Conservation (phyloP, 1,139 yeast genomes). For the Kurtzmaniella quercitrusa region DNA sequence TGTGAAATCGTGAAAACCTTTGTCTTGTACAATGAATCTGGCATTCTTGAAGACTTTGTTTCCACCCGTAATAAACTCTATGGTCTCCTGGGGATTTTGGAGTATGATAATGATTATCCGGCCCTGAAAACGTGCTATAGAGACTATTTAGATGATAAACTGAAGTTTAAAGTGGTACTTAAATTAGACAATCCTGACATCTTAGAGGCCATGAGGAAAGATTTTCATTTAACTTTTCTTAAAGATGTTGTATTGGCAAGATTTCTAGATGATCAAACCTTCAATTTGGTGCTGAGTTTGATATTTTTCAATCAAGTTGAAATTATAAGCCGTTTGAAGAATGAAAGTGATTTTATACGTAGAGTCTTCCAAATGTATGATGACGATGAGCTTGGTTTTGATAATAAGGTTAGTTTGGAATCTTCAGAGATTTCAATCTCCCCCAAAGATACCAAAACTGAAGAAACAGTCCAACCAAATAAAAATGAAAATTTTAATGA, state of each 20-base stretch:
- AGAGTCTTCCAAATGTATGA: slow-evolving; percentile 57
- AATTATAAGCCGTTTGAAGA: slow-evolving; percentile 62
- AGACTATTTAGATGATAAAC: slow-evolving; percentile 51
- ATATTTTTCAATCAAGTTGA: slow-evolving; percentile 68
- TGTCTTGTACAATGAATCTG: slow-evolving; percentile 66
- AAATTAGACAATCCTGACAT: slow-evolving; percentile 52
- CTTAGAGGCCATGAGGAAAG: slow-evolving; percentile 58
- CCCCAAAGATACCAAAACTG: too few species aligned
- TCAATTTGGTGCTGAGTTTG: slow-evolving; percentile 58
- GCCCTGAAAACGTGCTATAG: slow-evolving; percentile 75
- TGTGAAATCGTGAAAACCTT: slow-evolving; percentile 71
- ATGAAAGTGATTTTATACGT: slow-evolving; percentile 32
- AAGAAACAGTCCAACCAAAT: too few species aligned
- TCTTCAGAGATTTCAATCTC: background rate
- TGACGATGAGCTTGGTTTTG: background rate
- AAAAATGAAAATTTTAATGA: too few species aligned
- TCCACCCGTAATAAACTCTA: slow-evolving; percentile 52
- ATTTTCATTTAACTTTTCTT: slow-evolving; percentile 72
- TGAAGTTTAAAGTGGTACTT: slow-evolving; percentile 67
- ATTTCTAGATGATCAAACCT: slow-evolving; percentile 74
- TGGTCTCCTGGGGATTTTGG: slow-evolving; percentile 78
- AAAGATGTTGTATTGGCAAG: slow-evolving; percentile 85
- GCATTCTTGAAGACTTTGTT: slow-evolving; percentile 62
- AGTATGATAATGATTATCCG: slow-evolving; percentile 87
- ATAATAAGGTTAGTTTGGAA: background rate